Evolutionary conservation across 2,329 filamentous ascomycete species (phyloP), one percentile per base, ranked within the genome.

Genomic region (Proliferodiscus dingleyae): DNA sequence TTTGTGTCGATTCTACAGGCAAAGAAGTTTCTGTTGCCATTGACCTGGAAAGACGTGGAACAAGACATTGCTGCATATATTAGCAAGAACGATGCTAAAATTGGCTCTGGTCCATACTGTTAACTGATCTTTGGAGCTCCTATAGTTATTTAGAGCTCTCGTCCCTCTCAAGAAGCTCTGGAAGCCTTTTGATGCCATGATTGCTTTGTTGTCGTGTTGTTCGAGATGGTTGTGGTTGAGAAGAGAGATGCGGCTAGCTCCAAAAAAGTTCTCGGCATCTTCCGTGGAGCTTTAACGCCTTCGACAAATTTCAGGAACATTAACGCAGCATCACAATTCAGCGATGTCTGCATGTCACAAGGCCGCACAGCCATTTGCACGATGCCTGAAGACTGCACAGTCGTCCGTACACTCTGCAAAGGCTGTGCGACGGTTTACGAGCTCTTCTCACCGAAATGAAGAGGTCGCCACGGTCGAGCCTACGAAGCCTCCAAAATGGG

Each of bases 311-410:
- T 58, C 43, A 45, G 38, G 33, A 43, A 34, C 41, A 50, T 48
- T 51, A 52, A 41, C 36, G 47, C 46, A 49, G 50, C 33, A 45
- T 51, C 41, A 45, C 33, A 53, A 47, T 45, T 40, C 49, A 46
- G 60, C 59, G 62, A 83, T 83, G 79, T 76, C 79, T 64, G 71
- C 71, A 64, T 78, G 76, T 63, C 75, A 76, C 64, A 77, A 75
- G 69, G 75, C 75, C 62, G 70, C 69, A 47, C 68, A 77, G 67
- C 78, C 79, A 51, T 66, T 82, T 54, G 64, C 74, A 54, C 70
- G 73, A 67, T 76, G 75, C 54, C 62, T 81, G 53, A 70, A 70
- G 60, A 70, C 59, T 64, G 61, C 53, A 49, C 64, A 58, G 46
- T 47, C 58, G 51, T 51, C 59, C 44, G 41, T 43, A 33, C 44